Evolutionary conservation across 352 stramenopile species (phyloP), one percentile per base, ranked within the genome.

Genomic region (Phytophthora niederhauseri): DNA sequence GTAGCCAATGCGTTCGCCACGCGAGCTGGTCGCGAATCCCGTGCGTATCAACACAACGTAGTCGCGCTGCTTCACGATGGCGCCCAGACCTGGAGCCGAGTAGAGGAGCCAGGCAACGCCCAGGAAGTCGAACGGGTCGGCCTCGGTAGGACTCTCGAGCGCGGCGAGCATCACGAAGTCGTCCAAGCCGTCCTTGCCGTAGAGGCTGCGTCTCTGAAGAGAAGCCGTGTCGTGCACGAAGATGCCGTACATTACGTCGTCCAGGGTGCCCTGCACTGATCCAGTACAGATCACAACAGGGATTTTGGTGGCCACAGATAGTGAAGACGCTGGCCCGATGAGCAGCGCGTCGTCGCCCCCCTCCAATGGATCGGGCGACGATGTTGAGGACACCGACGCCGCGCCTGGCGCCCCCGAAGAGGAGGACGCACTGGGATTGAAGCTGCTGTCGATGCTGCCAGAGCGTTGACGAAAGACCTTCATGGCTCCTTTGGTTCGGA

Each of bases 241-340:
- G 30, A 60, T 64, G 28, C 79, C 81, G 58, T 88, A 90, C 57
- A 89, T 69, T 17, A 73, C 66, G 55, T 91, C 83, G 24, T 90
- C 81, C 15, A 91, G 36, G 17, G 70, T 77, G 19, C 83, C 81
- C 7, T 78, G 66, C 7, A 82, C 56, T 9, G 66, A 75, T 5
- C 77, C 78, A 41, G 59, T 75, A 24, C 61, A 66, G n/a, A 85
- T 17, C 30, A 82, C 72, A 11, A 79, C 48, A 0, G 73, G 76
- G 51, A 80, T 71, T 12, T 75, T 73, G 20, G 70, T 79, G 56
- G 72, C 84, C 5, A 78, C 80, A 0, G 82, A 80, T 34, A 87
- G 64, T 0, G 76, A 72, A 15, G 78, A 73, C 26, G 73, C 78
- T 22, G 82, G 82, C 0, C 78, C 80, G 45, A 89, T 81, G 60